phyloP scores from a whole-genome alignment of 1,284 basidiomycete genomes.

The Rhodotorula sp. region DNA sequence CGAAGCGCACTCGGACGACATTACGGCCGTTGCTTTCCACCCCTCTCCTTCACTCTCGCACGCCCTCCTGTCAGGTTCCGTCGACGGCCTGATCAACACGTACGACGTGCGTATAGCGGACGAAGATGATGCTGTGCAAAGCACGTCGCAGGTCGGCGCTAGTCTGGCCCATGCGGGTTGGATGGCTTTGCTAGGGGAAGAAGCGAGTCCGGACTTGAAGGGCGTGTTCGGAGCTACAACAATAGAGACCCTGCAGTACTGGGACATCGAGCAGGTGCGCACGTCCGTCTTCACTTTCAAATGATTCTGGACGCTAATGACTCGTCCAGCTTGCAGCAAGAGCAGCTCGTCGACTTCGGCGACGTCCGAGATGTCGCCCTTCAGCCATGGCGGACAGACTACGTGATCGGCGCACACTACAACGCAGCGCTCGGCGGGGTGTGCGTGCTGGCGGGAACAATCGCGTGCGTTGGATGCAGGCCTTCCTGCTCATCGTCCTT shows the following conservation, averaged over 20 bases:
- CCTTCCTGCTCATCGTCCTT: neutral
- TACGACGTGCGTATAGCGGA: constrained; percentile 52
- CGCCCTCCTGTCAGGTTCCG: constrained; percentile 53
- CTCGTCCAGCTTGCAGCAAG: constrained; percentile 16
- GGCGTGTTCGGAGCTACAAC: constrained; percentile 42
- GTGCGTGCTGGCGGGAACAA: constrained; percentile 37
- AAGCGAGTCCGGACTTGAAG: constrained; percentile 17
- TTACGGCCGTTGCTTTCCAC: constrained; percentile 53
- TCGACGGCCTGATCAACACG: constrained; percentile 54
- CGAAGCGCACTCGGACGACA: constrained; percentile 56
- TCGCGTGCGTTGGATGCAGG: constrained; percentile 23
- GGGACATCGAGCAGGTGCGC: constrained; percentile 38
- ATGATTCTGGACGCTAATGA: neutral
- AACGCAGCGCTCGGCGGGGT: constrained; percentile 35
- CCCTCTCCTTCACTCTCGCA: constrained; percentile 47
- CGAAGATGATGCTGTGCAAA: constrained; percentile 54
- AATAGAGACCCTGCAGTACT: constrained; percentile 43
- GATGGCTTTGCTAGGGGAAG: constrained; percentile 34
- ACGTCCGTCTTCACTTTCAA: neutral
- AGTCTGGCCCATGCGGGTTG: constrained; percentile 38
- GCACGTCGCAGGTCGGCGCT: constrained; percentile 41
- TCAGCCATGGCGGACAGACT: constrained; percentile 40
- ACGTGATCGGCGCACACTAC: constrained; percentile 35
- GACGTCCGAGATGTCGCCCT: constrained; percentile 40
- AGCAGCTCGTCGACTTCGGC: constrained; percentile 31